Base-by-base conservation (phyloP, 2,329 filamentous ascomycete species). In the Phoma herbarum region DNA sequence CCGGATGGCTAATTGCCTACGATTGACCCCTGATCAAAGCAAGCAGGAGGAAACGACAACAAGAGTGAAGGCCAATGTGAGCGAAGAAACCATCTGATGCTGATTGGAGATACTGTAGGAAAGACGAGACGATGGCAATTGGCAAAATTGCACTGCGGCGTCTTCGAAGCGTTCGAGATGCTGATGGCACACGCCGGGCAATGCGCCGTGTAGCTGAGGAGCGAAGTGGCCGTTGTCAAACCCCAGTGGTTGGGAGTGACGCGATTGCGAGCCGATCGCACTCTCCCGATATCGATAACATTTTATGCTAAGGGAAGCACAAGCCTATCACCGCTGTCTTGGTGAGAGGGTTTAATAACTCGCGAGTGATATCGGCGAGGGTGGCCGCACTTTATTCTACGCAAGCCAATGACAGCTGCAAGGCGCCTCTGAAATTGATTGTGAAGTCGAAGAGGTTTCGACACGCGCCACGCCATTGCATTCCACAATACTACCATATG, bases 261-360 rank as follows among this genome's bases (percentile, higher is more conserved):
- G 56, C 45, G 56, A 54, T 51, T 16, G 14, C 22, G 26, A 51
- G 56, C 45, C 45, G 56, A 54, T 59, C 50, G 28, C 56, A 59
- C 56, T 59, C 51, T 59, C 45, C 56, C 45, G 51, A 45, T 54
- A 59, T 59, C 56, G 56, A 59, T 59, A 59, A 26, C 41, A 18
- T 16, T n/a, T 35, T 16, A 23, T 33, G 26, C 50, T 46, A 53
- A 54, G 45, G 11, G 14, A 9, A 22, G 45, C 46, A 47, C 33
- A 35, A 51, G 51, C 56, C 56, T 50, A 59, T 54, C 50, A 59
- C 28, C 14, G 28, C n/a, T 25, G 16, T 51, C 26, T 26, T 35
- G 31, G 41, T 46, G 31, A 42, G 56, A 28, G 46, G 50, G n/a
- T 54, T 59, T 47, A 51, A 54, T 59, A 54, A 54, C 18, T 46